A percentile compares a stretch with the other conserved stretches of the same genome.
These are phyloP conservation scores for Juglanconis oblonga DNA, from an alignment of 2,329 filamentous ascomycete genomes.

Conservation along the genomic window DNA sequence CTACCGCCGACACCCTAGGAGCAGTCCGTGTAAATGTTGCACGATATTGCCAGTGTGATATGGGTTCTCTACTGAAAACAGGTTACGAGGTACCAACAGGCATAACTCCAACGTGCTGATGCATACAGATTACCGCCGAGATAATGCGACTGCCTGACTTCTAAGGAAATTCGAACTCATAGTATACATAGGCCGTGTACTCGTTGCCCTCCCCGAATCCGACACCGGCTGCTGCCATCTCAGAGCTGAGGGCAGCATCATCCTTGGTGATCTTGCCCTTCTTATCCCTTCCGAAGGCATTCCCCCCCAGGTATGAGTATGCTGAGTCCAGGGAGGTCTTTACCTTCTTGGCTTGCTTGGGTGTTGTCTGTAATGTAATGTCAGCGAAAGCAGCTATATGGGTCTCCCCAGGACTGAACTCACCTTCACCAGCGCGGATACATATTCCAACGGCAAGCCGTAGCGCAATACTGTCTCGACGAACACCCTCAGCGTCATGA, in stretches of 20 bases:
- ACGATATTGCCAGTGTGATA: too few relatives aligned
- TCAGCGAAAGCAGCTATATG: conserved; percentile 15
- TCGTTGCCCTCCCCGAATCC: conserved; percentile 67
- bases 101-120: conserved; percentile 6
- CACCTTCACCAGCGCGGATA: conserved; percentile 82
- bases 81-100: conserved; percentile 10
- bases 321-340: conserved; percentile 75
- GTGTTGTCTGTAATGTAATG: conserved; percentile 59
- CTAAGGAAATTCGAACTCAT: conserved; percentile 78
- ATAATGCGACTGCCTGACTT: neutral
- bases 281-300: conserved; percentile 91
- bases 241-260: conserved; percentile 72
- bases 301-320: conserved; percentile 91
- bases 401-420: conserved; percentile 25
- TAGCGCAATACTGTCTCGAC: conserved; percentile 98
- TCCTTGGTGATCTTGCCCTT: conserved; percentile 90
- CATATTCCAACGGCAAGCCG: conserved; percentile 85
- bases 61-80: neutral
- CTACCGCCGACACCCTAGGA: too few relatives aligned
- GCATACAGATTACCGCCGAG: conserved; percentile 7
- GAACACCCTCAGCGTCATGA: conserved; percentile 86
- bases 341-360: conserved; percentile 78
- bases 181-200: conserved; percentile 96
- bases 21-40: too few relatives aligned
- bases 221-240: conserved; percentile 76